Conservation (phyloP, 495 filamentous ascomycete genomes). For the Xylaria acuta region DNA sequence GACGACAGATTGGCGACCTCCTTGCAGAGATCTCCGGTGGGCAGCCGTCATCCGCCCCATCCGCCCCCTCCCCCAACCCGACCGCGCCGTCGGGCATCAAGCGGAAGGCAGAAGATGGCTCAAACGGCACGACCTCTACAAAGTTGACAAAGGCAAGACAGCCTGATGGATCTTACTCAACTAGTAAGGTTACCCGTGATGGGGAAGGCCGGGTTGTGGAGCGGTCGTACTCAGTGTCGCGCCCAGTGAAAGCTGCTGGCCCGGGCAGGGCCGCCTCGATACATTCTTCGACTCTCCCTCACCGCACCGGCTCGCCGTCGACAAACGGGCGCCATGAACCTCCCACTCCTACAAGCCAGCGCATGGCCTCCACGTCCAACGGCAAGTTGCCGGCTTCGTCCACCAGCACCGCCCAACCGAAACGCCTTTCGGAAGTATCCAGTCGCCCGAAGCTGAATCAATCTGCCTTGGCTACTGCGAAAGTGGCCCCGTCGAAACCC, state of each 20-base stretch:
- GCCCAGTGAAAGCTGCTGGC: conserved; percentile 30
- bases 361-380: conserved; percentile 29
- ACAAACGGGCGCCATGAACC: conserved; percentile 37
- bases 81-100: conserved; percentile 45
- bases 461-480: conserved; percentile 28
- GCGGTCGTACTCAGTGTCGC: conserved; percentile 29
- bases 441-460: conserved; percentile 33
- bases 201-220: conserved; percentile 36
- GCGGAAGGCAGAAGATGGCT: conserved; percentile 60
- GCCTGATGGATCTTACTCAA: conserved; percentile 36
- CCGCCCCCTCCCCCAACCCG: conserved; percentile 25
- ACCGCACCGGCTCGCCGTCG: conserved; percentile 36
- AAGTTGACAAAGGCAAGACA: conserved; percentile 37
- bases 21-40: conserved; percentile 62
- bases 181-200: conserved; percentile 38
- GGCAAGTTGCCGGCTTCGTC: conserved; percentile 21
- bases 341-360: conserved; percentile 32
- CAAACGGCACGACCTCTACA: conserved; percentile 35
- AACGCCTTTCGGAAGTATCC: conserved; percentile 20
- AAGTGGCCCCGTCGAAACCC: conserved; percentile 31
- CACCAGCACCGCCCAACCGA: conserved; percentile 29
- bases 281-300: conserved; percentile 36
- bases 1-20: conserved; percentile 57
- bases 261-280: conserved; percentile 15
- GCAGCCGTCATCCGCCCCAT: conserved; percentile 44